These are phyloP conservation scores for Malus domestica DNA, from an alignment of 306 rosid genomes.

Conservation along the genomic window ASM211411v1 NC_041791.1:37072001-37072500, in stretches of 20 bases:
- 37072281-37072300: conserved; percentile 73
- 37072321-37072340: conserved; percentile 76
- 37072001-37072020: conserved; percentile 65
- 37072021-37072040: conserved; percentile 69
- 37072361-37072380: conserved; percentile 78
- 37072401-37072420: conserved; percentile 11
- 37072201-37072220: conserved; percentile 49
- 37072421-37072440: background rate
- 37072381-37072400: conserved; percentile 90
- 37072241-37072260: conserved; percentile 55
- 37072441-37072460: too few species aligned
- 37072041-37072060: conserved; percentile 35
- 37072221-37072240: conserved; percentile 51
- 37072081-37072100: conserved; percentile 39
- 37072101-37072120: conserved; percentile 44
- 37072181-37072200: conserved; percentile 69
- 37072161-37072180: conserved; percentile 77
- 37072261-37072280: conserved; percentile 63
- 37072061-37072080: conserved; percentile 45
- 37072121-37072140: conserved; percentile 22
- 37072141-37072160: conserved; percentile 47
- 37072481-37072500: too few species aligned
- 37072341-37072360: conserved; percentile 84
- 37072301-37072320: conserved; percentile 90
- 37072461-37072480: too few species aligned